Base-by-base conservation (phyloP, 257 asterid species). In the Mitragyna speciosa region DNA sequence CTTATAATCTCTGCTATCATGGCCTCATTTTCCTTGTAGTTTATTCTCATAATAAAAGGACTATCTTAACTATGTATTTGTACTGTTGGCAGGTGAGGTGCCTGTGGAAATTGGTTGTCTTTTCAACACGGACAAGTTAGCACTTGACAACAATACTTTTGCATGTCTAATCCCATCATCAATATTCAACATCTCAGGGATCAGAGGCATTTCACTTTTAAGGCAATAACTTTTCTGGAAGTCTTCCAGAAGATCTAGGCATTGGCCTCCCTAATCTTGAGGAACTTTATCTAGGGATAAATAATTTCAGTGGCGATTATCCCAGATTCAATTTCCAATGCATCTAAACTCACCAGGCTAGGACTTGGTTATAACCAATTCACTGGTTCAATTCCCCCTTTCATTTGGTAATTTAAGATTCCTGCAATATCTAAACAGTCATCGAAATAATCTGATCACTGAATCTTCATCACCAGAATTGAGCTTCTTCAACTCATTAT, bases 391-490 rank as follows among this genome's bases (percentile, higher is more conserved):
- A 70, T 89, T 75, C 92, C 91, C 3, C 68, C n/a, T 31, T 47
- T 83, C 89, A 2, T 71, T 87, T 70, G 91, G 87, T 28, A 61
- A 84, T 19, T 74, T 89, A 36, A 77, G 56, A 56, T 59, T 76
- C 52, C 73, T 89, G 30, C 81, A 85, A 39, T 41, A 52, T 26
- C 83, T 89, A 26, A 77, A 76, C 71, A n/a, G 73, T 88, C 76
- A 67, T 54, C 5, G 66, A 19, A 65, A 86, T 83, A 76, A 82
- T 61, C 78, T 88, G 64, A 86, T 66, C 19, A 68, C 69, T 65
- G 78, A 73, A 64, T 26, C 82, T 22, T 75, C 39, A 74, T 82
- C 26, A 52, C 26, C 36, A 69, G 83, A 73, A 61, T 77, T 78
- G 81, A 64, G 75, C 71, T 73, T 79, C 52, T 61, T 79, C 63